Percentiles rank a stretch among this genome's conserved stretches.
Conservation (phyloP, 2,329 filamentous ascomycete genomes). For the Sarocladium brachiariae region DNA sequence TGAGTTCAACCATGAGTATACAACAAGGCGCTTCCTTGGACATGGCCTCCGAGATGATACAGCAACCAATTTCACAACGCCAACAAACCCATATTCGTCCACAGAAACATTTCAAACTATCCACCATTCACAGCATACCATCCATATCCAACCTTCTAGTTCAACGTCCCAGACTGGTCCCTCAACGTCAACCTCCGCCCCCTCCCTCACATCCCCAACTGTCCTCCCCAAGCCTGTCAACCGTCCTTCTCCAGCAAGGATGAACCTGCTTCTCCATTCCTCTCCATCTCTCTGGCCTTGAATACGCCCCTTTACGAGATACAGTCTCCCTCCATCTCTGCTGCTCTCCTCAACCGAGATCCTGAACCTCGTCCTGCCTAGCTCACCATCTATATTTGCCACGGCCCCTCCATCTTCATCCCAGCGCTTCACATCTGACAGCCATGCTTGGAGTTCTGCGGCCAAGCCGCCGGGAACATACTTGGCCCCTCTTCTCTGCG, state of each 20-base stretch:
- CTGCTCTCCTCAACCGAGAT: constrained; percentile 25
- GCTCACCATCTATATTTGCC: neutral
- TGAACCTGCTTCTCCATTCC: constrained; percentile 18
- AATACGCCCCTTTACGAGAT: neutral
- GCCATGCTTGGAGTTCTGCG: constrained; percentile 32
- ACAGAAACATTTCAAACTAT: constrained; percentile 10
- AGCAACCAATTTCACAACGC: no score
- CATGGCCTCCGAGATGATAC: no score
- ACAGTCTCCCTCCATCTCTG: constrained; percentile 15
- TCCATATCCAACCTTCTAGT: constrained; percentile 27
- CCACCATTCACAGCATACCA: constrained; percentile 33
- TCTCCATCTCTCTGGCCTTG: neutral
- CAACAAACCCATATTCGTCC: no score
- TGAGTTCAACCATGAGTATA: no score
- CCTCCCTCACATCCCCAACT: constrained; percentile 19
- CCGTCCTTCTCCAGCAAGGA: constrained; percentile 31
- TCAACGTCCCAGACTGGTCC: constrained; percentile 32
- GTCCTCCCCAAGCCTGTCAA: constrained; percentile 28
- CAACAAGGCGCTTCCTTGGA: no score
- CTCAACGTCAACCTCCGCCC: constrained; percentile 26
- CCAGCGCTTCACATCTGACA: constrained; percentile 33
- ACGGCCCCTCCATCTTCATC: constrained; percentile 13
- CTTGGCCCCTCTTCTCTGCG: constrained; percentile 27
- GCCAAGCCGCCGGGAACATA: constrained; percentile 32
- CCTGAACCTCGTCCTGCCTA: constrained; percentile 13